These are phyloP conservation scores for Curvularia verruculosa DNA, from an alignment of 2,329 filamentous ascomycete species.

Conservation along the genomic window DNA sequence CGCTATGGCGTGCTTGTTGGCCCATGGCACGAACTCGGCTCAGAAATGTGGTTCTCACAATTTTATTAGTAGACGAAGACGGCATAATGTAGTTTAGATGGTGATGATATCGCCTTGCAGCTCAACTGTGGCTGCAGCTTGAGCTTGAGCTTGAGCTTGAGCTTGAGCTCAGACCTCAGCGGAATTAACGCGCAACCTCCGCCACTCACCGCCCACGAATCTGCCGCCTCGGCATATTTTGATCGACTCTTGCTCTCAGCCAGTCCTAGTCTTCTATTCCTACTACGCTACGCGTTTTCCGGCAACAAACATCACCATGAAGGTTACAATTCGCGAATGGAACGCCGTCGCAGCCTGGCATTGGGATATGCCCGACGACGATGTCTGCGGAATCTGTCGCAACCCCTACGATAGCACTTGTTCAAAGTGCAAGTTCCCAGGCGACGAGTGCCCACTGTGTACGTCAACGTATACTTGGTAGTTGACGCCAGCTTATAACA, in stretches of 20 bases:
- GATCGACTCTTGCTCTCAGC: constrained; percentile 31
- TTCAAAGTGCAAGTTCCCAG: constrained; percentile 96
- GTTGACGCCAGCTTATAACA: constrained; percentile 10
- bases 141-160: too few species aligned
- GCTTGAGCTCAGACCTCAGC: constrained; percentile 13
- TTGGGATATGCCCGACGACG: constrained; percentile 96
- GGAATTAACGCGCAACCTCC: constrained; percentile 16
- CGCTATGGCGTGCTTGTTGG: constrained; percentile 6
- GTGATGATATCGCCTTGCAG: not conserved
- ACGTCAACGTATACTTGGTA: constrained; percentile 47
- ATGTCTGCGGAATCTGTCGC: constrained; percentile 98
- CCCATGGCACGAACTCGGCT: not conserved
- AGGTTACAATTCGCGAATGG: constrained; percentile 93
- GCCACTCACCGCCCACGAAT: constrained; percentile 24
- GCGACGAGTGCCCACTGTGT: constrained; percentile 93
- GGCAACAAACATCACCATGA: constrained; percentile 65
- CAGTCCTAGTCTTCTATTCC: constrained; percentile 8
- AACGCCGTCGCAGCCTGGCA: constrained; percentile 94
- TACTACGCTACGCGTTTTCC: not conserved
- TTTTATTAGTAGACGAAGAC: not conserved
- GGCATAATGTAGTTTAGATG: not conserved
- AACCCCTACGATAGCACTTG: constrained; percentile 98
- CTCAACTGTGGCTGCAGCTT: constrained; percentile 12
- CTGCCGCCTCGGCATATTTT: constrained; percentile 23
- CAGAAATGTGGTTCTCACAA: not conserved